Evolutionary conservation across 257 asterid genomes (phyloP), one percentile per base, ranked within the genome.

Genomic region (Solanum chilense): DNA sequence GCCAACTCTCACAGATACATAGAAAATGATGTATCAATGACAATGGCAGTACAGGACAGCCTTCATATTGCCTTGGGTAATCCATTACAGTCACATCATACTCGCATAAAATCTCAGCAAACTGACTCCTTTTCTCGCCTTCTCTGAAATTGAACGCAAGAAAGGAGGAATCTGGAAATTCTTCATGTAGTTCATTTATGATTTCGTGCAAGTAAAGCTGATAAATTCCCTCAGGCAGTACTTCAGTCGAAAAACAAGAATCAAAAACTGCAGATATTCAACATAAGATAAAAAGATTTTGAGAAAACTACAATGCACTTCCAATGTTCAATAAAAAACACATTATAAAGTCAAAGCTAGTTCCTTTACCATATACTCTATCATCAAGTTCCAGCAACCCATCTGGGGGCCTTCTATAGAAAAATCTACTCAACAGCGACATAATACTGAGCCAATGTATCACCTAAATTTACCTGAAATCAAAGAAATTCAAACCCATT

Each of bases 191-290:
- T 83, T 97, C 99, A 68, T 92, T 95, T 75, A 95, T 90, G 87
- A 97, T 94, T 86, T 94, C 98, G 62, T 95, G 98, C 94, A 97
- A 91, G 91, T 97, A 97, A 76, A 97, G 95, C 89, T 96, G 98
- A 91, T 97, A 97, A 75, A 94, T 91, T 88, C 92, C 98, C 87
- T 95, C 98, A 6, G 98, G 96, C 62, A 97, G 90, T 75, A 94
- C 99, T 90, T 97, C 99, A 37, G 99, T 95, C 10, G 99, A 94
- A 94, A 97, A 97, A 87, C 99, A 97, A 33, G 98, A 97, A 92
- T 97, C 99, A 81, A 97, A 94, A 90, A 97, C 99, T 97, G 98
- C 95, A 91, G 58, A 90, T 86, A 87, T 13, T 69, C 71, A 85
- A 78, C 42, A 49, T 21, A 12, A 86, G 58, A 86, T 83, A 89